A percentile compares a stretch with the other conserved stretches of the same genome.
Evolutionary conservation across 164 flowering plant genomes (phyloP).

Genomic region (Santalum album): DNA sequence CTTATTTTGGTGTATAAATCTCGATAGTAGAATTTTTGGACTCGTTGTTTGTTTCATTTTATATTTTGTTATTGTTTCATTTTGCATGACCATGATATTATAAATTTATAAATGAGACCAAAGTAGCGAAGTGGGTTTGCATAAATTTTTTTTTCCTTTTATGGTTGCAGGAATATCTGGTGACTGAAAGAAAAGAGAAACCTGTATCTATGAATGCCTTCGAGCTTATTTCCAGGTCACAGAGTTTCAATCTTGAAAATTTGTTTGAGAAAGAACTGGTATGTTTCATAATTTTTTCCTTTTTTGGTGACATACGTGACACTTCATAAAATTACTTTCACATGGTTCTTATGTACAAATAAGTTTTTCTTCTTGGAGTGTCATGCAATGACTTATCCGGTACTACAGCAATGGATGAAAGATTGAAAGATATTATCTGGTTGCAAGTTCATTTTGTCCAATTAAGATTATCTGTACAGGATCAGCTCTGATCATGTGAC

Average conservation of each 20-base stretch:
- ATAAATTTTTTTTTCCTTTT: background rate
- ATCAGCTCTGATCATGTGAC: background rate
- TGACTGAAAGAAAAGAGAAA: slow-evolving; percentile 77
- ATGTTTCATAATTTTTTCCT: slow-evolving; percentile 9
- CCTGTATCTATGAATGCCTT: slow-evolving; percentile 94
- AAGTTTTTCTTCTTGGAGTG: no score
- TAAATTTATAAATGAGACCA: background rate
- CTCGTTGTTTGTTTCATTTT: no score
- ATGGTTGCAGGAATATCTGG: slow-evolving; percentile 57
- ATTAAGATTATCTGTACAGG: background rate
- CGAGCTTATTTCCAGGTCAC: slow-evolving; percentile 80
- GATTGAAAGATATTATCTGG: background rate
- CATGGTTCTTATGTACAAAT: no score
- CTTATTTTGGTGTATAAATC: background rate
- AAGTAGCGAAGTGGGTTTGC: background rate
- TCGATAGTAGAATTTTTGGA: no score
- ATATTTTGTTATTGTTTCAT: no score
- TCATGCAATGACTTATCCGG: no score
- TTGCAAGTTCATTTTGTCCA: no score
- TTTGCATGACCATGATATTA: background rate
- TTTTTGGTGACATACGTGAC: no score
- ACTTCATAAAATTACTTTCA: no score
- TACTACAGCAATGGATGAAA: background rate
- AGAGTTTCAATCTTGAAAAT: slow-evolving; percentile 69
- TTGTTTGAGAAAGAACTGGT: slow-evolving; percentile 69